Conservation (phyloP, 345 rosid genomes). For the Moringa oleifera region DNA sequence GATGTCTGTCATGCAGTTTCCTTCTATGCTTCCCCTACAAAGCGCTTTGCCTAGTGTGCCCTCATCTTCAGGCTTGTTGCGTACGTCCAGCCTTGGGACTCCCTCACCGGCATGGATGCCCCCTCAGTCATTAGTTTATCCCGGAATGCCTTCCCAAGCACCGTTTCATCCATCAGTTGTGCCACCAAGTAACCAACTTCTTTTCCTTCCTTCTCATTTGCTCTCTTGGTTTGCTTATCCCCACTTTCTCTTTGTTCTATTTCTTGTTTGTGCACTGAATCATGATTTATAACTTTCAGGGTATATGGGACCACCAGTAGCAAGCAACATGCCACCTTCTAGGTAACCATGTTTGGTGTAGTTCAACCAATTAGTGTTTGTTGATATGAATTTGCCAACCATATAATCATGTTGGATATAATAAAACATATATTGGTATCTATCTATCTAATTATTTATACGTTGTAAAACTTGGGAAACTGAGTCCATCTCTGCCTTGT, state of each 20-base stretch:
- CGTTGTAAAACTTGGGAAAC: too few species aligned
- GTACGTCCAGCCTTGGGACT: conserved; percentile 38
- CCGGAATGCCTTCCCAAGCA: conserved; percentile 39
- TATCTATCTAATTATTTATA: too few species aligned
- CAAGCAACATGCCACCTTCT: conserved; percentile 38
- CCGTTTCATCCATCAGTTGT: conserved; percentile 34
- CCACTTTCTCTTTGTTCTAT: neutral
- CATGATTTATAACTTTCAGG: conserved; percentile 42
- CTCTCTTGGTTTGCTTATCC: neutral
- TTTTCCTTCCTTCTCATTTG: neutral
- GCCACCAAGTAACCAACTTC: conserved; percentile 49
- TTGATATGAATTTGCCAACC: neutral
- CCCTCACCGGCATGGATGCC: conserved; percentile 45
- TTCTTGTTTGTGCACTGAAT: conserved; percentile 12
- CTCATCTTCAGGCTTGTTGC: conserved; percentile 39
- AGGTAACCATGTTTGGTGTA: conserved; percentile 37
- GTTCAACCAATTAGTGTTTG: neutral
- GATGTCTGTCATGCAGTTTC: conserved; percentile 49
- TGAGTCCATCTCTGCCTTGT: too few species aligned
- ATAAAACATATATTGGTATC: too few species aligned
- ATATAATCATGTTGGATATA: too few species aligned
- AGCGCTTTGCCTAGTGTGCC: conserved; percentile 53
- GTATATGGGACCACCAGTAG: conserved; percentile 48
- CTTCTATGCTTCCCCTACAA: conserved; percentile 67
- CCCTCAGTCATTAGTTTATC: conserved; percentile 35